phyloP scores from a whole-genome alignment of 1,284 basidiomycete genomes.

The Pseudozyma thailandica region DNA sequence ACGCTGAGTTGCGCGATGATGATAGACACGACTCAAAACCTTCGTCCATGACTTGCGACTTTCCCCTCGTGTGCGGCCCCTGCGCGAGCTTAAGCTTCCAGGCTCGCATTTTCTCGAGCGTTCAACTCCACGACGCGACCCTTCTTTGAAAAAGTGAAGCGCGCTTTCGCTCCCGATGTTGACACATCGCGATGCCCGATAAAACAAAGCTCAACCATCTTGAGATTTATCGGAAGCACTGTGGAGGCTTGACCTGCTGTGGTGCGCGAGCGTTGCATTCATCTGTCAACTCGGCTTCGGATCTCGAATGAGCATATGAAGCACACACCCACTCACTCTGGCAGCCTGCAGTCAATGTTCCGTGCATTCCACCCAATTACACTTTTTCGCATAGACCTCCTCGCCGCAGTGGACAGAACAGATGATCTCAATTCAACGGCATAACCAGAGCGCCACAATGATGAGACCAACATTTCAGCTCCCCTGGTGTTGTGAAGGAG shows the following conservation, averaged over 20 bases:
- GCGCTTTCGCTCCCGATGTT: constrained; percentile 4
- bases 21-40: too few species aligned
- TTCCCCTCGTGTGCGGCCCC: too few species aligned
- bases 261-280: too few species aligned
- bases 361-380: not conserved
- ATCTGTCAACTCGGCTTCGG: constrained; percentile 4
- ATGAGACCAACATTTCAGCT: too few species aligned
- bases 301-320: not conserved
- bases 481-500: too few species aligned
- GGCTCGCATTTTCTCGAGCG: not conserved
- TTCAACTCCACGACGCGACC: constrained; percentile 24
- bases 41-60: too few species aligned
- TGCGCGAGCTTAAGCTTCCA: not conserved
- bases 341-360: too few species aligned
- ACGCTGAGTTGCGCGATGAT: not conserved
- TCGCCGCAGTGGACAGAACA: too few species aligned
- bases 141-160: constrained; percentile 5
- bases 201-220: not conserved
- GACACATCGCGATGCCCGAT: not conserved
- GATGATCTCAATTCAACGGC: too few species aligned
- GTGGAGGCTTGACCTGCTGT: too few species aligned
- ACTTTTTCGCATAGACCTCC: not conserved
- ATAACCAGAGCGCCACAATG: too few species aligned
- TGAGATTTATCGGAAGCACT: too few species aligned
- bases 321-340: not conserved